A percentile compares a stretch with the other conserved stretches of the same genome.
phyloP scores from a whole-genome alignment of 352 stramenopile genomes.

The Globisporangium spiculum region DNA sequence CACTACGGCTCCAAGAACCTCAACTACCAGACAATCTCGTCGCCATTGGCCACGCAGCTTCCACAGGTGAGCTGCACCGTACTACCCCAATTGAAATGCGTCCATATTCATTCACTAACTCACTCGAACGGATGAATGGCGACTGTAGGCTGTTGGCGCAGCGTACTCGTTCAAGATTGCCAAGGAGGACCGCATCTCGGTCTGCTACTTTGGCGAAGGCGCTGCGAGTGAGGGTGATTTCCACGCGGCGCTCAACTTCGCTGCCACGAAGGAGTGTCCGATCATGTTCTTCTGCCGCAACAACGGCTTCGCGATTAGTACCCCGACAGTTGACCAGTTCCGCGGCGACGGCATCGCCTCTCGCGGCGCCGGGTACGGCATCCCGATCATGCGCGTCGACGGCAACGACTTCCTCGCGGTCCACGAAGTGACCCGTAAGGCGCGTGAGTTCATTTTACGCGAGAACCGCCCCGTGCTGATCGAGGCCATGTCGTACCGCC shows the following conservation, averaged over 20 bases:
- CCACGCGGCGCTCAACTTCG: slow-evolving; percentile 97
- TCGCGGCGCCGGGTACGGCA: slow-evolving; percentile 94
- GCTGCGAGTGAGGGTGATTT: slow-evolving; percentile 97
- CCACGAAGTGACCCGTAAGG: slow-evolving; percentile 88
- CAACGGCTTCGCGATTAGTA: slow-evolving; percentile 99
- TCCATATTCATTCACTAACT: neutral
- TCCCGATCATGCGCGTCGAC: slow-evolving; percentile 96
- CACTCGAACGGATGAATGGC: neutral
- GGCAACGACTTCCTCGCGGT: slow-evolving; percentile 98
- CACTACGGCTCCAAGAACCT: slow-evolving; percentile 95
- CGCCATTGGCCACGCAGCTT: slow-evolving; percentile 96
- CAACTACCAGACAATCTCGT: slow-evolving; percentile 98
- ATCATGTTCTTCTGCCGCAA: slow-evolving; percentile 98
- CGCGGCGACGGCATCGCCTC: slow-evolving; percentile 96
- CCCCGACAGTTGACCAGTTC: slow-evolving; percentile 95
- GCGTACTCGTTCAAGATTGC: slow-evolving; percentile 96
- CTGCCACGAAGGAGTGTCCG: slow-evolving; percentile 92
- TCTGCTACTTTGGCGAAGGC: slow-evolving; percentile 98
- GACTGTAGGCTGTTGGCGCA: slow-evolving; percentile 89
- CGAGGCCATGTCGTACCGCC: slow-evolving; percentile 98
- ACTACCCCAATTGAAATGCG: neutral
- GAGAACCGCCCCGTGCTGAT: slow-evolving; percentile 93
- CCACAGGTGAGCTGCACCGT: slow-evolving; percentile 64
- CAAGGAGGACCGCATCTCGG: slow-evolving; percentile 87
- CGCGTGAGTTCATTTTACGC: slow-evolving; percentile 88